These are phyloP conservation scores for Malassezia obtusa DNA, from an alignment of 1,284 basidiomycete species.

Conservation along the genomic window DNA sequence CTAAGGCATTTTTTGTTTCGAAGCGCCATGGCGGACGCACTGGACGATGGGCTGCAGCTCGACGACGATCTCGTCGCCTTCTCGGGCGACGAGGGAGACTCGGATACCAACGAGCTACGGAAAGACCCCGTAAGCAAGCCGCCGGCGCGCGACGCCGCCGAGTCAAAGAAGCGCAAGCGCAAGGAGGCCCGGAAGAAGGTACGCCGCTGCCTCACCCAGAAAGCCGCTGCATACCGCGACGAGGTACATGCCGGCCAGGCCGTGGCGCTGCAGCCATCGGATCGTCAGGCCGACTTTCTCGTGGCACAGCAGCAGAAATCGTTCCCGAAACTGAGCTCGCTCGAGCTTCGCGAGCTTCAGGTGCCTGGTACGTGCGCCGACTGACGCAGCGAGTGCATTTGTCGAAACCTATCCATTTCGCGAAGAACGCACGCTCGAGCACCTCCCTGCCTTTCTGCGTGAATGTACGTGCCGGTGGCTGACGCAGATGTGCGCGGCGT, in stretches of 20 bases:
- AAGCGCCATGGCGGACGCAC: slow-evolving; percentile 27
- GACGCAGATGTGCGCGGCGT: background rate
- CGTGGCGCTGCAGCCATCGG: slow-evolving; percentile 20
- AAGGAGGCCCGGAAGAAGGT: slow-evolving; percentile 11
- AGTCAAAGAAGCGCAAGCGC: slow-evolving; percentile 25
- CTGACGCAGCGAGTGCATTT: background rate
- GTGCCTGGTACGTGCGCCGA: slow-evolving; percentile 12
- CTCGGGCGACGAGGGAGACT: slow-evolving; percentile 14
- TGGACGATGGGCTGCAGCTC: slow-evolving; percentile 33
- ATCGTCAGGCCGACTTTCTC: slow-evolving; percentile 39
- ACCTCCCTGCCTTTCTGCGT: slow-evolving; percentile 3
- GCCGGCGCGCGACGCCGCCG: slow-evolving; percentile 19
- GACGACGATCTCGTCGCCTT: slow-evolving; percentile 22
- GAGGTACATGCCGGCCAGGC: background rate
- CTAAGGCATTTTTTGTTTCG: background rate
- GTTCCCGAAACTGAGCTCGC: slow-evolving; percentile 30
- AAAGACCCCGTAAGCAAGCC: background rate
- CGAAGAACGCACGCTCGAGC: slow-evolving; percentile 1
- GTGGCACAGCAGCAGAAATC: slow-evolving; percentile 23
- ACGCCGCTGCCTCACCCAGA: background rate
- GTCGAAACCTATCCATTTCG: slow-evolving; percentile 8
- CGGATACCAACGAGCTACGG: background rate
- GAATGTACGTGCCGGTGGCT: slow-evolving; percentile 1
- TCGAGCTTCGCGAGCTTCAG: slow-evolving; percentile 35
- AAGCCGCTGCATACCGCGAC: background rate